Percentiles rank a stretch among this genome's conserved stretches.
Conservation (phyloP, 371 early-diverging fungal species). For the Lichtheimia ramosa region DNA sequence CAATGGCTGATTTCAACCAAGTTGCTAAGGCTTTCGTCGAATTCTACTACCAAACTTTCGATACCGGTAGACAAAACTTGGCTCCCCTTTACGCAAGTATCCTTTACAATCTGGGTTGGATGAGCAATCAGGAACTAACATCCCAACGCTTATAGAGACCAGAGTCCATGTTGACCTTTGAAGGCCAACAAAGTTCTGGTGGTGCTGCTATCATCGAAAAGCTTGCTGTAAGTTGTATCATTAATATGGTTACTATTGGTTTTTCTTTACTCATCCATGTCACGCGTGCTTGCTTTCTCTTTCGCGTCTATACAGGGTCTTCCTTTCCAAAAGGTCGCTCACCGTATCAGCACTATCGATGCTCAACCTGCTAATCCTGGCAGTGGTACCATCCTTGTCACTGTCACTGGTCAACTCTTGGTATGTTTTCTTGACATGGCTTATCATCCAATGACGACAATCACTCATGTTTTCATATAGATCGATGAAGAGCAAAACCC, state of each 20-base stretch:
- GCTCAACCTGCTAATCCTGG: constrained; percentile 72
- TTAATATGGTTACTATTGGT: too few species aligned
- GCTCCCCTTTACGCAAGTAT: constrained; percentile 80
- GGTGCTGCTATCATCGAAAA: constrained; percentile 69
- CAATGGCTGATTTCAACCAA: constrained; percentile 42
- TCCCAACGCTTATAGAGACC: constrained; percentile 55
- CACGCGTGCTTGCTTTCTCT: too few species aligned
- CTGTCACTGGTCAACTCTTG: constrained; percentile 86
- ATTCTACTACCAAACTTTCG: constrained; percentile 89
- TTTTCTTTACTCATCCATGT: too few species aligned
- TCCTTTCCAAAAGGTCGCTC: constrained; percentile 76
- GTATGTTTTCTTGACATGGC: constrained; percentile 50
- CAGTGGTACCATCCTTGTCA: constrained; percentile 61
- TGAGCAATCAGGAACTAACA: too few species aligned
- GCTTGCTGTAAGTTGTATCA: constrained; percentile 61
- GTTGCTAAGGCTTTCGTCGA: constrained; percentile 75
- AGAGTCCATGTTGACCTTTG: constrained; percentile 85
- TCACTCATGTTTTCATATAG: too few species aligned
- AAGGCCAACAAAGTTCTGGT: constrained; percentile 69
- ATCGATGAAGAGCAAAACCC: constrained; percentile 80
- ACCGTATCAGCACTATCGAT: constrained; percentile 72
- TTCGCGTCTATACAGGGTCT: constrained; percentile 53
- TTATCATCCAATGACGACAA: too few species aligned
- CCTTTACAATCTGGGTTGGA: too few species aligned
- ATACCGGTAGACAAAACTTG: constrained; percentile 60